phyloP scores from a whole-genome alignment of 805 yeast genomes.

The Pichia nakasei region DNA sequence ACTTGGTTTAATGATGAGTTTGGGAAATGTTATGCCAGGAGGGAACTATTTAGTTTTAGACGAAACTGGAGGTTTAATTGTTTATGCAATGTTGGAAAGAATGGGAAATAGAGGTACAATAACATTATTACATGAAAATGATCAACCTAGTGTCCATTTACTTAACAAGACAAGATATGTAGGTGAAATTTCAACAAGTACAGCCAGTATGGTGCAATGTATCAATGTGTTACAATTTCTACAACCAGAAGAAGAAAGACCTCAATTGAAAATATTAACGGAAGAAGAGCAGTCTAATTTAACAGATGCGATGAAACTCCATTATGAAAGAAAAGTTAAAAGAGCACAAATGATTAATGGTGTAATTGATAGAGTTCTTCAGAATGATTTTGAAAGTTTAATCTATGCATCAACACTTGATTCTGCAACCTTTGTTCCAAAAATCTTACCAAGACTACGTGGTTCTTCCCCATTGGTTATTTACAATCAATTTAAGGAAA shows the following conservation, averaged over 20 bases:
- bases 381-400: slow-evolving; percentile 63
- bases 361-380: slow-evolving; percentile 41
- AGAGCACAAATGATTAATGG: slow-evolving; percentile 44
- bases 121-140: slow-evolving; percentile 80
- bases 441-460: slow-evolving; percentile 52
- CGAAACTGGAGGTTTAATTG: slow-evolving; percentile 89
- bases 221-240: slow-evolving; percentile 73
- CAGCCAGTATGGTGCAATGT: slow-evolving; percentile 32
- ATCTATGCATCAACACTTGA: slow-evolving; percentile 66
- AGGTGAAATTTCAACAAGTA: slow-evolving; percentile 32
- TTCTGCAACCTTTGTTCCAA: slow-evolving; percentile 54
- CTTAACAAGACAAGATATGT: slow-evolving; percentile 59
- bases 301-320: slow-evolving; percentile 52
- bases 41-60: slow-evolving; percentile 84
- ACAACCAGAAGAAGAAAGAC: slow-evolving; percentile 59
- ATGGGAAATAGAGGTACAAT: slow-evolving; percentile 73
- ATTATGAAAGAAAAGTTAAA: slow-evolving; percentile 56
- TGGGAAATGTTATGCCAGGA: slow-evolving; percentile 80
- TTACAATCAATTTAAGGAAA: slow-evolving; percentile 75
- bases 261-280: slow-evolving; percentile 34
- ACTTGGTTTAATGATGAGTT: slow-evolving; percentile 64
- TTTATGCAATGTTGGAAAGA: slow-evolving; percentile 80
- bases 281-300: slow-evolving; percentile 46
- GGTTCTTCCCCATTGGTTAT: slow-evolving; percentile 86
- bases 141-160: slow-evolving; percentile 76